Evolutionary conservation across 768 basidiomycete species (phyloP).

Genomic region (Pulveroboletus sp.): DNA sequence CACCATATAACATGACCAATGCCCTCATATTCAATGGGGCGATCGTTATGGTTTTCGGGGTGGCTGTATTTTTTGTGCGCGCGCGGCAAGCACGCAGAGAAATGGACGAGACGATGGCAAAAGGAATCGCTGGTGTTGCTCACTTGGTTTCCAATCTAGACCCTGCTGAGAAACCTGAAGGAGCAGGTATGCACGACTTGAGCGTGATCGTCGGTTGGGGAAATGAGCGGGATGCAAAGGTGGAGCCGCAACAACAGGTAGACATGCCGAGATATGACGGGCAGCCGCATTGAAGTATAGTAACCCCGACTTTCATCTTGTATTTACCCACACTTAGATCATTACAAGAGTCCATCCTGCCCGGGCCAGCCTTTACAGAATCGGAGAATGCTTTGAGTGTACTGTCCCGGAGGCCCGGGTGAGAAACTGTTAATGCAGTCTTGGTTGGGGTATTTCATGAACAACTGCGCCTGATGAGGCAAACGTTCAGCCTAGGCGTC

Average conservation of each 20-base stretch:
- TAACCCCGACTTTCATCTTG: too few relatives aligned
- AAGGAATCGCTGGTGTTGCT: neutral
- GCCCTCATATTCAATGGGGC: constrained; percentile 67
- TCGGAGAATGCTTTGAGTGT: too few relatives aligned
- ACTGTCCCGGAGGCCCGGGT: too few relatives aligned
- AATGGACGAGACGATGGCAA: constrained; percentile 54
- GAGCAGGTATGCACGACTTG: neutral
- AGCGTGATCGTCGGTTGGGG: neutral
- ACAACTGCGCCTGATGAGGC: too few relatives aligned
- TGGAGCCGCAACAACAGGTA: neutral
- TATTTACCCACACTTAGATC: too few relatives aligned
- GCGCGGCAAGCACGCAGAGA: constrained; percentile 64
- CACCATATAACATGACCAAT: constrained; percentile 71
- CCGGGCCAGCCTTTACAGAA: too few relatives aligned
- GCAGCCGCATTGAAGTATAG: too few relatives aligned
- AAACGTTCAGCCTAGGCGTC: too few relatives aligned
- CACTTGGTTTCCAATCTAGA: neutral
- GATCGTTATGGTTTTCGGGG: constrained; percentile 39
- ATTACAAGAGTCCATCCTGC: too few relatives aligned
- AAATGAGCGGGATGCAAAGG: neutral
- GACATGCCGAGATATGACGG: neutral
- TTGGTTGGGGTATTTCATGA: too few relatives aligned
- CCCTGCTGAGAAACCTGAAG: neutral
- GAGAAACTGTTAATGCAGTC: too few relatives aligned
- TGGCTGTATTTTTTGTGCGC: constrained; percentile 47